Base-by-base conservation (phyloP, 1,284 basidiomycete genomes). In the Hypsizygus ulmarius region DNA sequence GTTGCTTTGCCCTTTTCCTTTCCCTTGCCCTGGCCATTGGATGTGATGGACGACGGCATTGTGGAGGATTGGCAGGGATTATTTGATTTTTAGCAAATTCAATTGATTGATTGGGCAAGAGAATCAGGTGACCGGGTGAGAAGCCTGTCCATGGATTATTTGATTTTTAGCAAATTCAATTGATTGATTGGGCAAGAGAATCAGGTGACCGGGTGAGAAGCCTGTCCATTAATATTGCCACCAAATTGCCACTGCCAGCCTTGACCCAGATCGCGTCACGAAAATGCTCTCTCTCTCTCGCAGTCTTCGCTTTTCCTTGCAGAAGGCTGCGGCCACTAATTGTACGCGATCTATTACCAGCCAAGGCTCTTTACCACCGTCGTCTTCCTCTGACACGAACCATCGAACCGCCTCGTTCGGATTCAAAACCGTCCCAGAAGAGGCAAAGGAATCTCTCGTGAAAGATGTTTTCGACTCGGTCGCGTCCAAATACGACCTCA, bases 391-490 rank as follows among this genome's bases (percentile, higher is more conserved):
- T 41, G 33, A 56, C 34, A 43, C 45, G 41, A 52, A 42, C 48
- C 49, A 60, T 11, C 68, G 71, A 50, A 90, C 84, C 2, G 80
- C 93, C 1, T 95, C 96, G 44, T 97, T 97, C 64, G 94, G 94
- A n/a, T 97, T 93, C 78, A 82, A 78, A 69, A 88, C 84, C 4
- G 83, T 97, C 9, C 84, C 86, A 12, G 85, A 90, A 65, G 83
- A 87, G 39, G 68, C 78, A 38, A 97, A 90, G 60, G 86, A 90
- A 64, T 66, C 71, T 7, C 73, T 90, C 39, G 96, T 99, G 49
- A 92, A 90, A 58, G 79, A 80, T 53, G 95, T 99, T 46, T 99
- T 99, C 72, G 88, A 92, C 59, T 96, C 92, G 3, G 96, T 99
- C 46, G 94, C 97, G 35, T 90, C 91, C 34, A 92, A 84, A 45